These are phyloP conservation scores for Alternaria postmessia DNA, from an alignment of 2,329 filamentous ascomycete species.

Conservation along the genomic window DNA sequence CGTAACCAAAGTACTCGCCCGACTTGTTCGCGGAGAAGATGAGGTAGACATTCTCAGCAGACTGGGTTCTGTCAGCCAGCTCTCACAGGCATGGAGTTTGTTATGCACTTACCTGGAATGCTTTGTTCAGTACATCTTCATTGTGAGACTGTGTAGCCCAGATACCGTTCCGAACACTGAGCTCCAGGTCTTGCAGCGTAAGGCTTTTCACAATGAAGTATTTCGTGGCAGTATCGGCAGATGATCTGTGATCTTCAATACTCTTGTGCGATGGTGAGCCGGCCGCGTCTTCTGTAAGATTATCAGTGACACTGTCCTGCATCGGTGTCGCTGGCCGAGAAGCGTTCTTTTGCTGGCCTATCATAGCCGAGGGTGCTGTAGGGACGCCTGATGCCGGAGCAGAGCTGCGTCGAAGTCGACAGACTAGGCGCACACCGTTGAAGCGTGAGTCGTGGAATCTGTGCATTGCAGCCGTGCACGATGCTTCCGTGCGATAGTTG, in stretches of 20 bases:
- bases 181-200: conserved; percentile 86
- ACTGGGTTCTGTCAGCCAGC: conserved; percentile 58
- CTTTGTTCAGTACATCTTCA: conserved; percentile 80
- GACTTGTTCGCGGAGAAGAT: conserved; percentile 98
- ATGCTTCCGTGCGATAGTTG: conserved; percentile 84
- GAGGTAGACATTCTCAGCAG: conserved; percentile 83
- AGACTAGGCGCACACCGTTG: conserved; percentile 83
- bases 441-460: conserved; percentile 92
- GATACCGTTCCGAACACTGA: conserved; percentile 84
- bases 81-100: too few species aligned
- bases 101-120: conserved; percentile 71
- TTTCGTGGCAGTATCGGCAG: conserved; percentile 64
- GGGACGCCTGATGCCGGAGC: conserved; percentile 59
- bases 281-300: conserved; percentile 16
- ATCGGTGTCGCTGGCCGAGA: conserved; percentile 41
- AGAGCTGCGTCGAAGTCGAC: conserved; percentile 72
- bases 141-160: conserved; percentile 98
- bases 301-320: conserved; percentile 20
- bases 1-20: conserved; percentile 95
- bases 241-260: conserved; percentile 17
- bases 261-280: conserved; percentile 21
- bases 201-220: conserved; percentile 95
- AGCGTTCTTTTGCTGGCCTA: conserved; percentile 31
- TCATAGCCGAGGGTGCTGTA: conserved; percentile 62
- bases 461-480: conserved; percentile 78